Conservation (phyloP, 306 rosid genomes). For the Vicia villosa region DNA sequence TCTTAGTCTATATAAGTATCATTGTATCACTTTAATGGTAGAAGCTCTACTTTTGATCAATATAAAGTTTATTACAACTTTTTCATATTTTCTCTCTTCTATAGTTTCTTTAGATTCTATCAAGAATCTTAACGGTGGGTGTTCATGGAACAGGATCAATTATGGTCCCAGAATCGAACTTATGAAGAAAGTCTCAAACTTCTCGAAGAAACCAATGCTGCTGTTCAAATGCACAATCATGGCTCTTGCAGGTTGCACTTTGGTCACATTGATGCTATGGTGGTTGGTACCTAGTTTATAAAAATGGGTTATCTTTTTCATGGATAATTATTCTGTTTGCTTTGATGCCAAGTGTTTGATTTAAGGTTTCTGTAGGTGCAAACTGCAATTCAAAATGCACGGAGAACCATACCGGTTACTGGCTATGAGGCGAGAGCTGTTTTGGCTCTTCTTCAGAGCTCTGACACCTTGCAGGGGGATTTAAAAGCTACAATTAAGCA, state of each 20-base stretch:
- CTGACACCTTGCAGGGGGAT: slow-evolving; percentile 69
- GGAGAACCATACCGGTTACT: slow-evolving; percentile 55
- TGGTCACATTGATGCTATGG: slow-evolving; percentile 58
- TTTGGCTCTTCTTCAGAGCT: slow-evolving; percentile 60
- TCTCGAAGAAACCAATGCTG: slow-evolving; percentile 83
- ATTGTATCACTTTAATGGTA: too few relatives aligned
- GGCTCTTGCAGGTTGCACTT: slow-evolving; percentile 73
- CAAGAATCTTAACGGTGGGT: background rate
- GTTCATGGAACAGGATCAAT: slow-evolving; percentile 57
- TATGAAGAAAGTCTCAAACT: slow-evolving; percentile 76
- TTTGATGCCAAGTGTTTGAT: slow-evolving; percentile 38
- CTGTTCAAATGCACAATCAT: slow-evolving; percentile 81
- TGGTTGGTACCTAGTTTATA: slow-evolving; percentile 48
- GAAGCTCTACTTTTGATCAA: too few relatives aligned
- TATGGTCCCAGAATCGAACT: slow-evolving; percentile 65
- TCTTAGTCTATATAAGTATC: too few relatives aligned
- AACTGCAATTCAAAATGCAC: slow-evolving; percentile 67
- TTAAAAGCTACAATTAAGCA: slow-evolving; percentile 70
- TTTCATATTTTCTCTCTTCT: too few relatives aligned
- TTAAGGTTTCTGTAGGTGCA: slow-evolving; percentile 66
- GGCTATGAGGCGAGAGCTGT: slow-evolving; percentile 75
- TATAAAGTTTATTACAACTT: too few relatives aligned
- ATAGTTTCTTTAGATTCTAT: background rate
- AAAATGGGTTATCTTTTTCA: background rate
- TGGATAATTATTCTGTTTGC: background rate